Evolutionary conservation across 805 yeast species (phyloP).

Genomic region (Teunomyces tritomae): DNA sequence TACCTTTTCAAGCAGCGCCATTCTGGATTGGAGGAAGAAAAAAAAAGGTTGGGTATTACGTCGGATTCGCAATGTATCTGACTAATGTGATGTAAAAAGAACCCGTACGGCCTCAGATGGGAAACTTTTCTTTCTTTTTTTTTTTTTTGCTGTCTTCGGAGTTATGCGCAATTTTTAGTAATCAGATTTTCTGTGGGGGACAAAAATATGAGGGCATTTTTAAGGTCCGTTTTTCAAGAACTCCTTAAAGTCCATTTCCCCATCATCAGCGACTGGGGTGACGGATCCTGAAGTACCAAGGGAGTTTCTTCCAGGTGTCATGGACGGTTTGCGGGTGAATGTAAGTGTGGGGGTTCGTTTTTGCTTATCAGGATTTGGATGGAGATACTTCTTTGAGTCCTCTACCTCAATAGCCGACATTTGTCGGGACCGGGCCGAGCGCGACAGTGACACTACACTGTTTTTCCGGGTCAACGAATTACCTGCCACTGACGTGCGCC

Average conservation of each 20-base stretch:
- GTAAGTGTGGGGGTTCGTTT: not conserved
- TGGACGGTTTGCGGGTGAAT: not conserved
- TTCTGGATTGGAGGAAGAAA: not conserved
- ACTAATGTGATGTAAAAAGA: not conserved
- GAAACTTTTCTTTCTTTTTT: not conserved
- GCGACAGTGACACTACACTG: constrained; percentile 9
- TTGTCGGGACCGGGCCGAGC: constrained; percentile 16
- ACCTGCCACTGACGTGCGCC: constrained; percentile 6
- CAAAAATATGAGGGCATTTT: too few relatives aligned
- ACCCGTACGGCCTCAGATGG: not conserved
- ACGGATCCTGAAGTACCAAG: not conserved
- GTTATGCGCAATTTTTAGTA: not conserved
- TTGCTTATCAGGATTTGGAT: not conserved
- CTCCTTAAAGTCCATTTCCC: constrained; percentile 47
- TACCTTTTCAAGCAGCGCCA: not conserved
- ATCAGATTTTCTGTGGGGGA: not conserved
- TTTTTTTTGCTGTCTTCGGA: not conserved
- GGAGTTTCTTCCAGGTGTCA: not conserved
- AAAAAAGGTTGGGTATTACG: not conserved
- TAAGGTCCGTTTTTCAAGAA: constrained; percentile 43
- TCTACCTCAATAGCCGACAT: constrained; percentile 15
- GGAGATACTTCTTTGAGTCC: constrained; percentile 13
- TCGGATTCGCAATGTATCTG: not conserved
- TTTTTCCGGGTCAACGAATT: constrained; percentile 6
- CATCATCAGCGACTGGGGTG: constrained; percentile 17